Evolutionary conservation across 1,139 yeast species (phyloP), one percentile per base, ranked within the genome.

Genomic region (Meyerozyma athensensis): DNA sequence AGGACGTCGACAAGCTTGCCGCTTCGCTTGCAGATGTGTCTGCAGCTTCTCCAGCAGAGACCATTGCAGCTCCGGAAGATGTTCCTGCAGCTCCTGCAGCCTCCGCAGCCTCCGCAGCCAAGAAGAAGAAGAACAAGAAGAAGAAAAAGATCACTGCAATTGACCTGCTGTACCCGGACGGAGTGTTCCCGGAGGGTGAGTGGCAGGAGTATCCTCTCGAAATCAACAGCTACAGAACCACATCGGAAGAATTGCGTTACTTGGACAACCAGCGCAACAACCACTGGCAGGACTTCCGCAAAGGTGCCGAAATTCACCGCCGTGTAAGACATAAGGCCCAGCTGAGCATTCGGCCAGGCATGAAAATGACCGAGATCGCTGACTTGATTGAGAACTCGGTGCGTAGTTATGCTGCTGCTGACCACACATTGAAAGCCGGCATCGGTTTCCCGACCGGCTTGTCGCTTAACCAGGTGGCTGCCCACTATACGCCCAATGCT

Each of bases 381-480:
- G 87, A 92, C 55, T 68, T 83, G 46, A 85, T 92, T 54, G 99
- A 94, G 60, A 78, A 87, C 55, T 77, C 92, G 1, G 84, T 86
- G 2, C 74, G 97, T 50, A 75, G 79, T 4, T 79, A 84, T 49
- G 76, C 92, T 12, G 81, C 71, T 35, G 80, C 75, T 36, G 81
- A 82, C 47, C 81, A 80, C 37, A 74, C 81, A 37, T 72, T 77
- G 42, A 64, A 61, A 36, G 94, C 90, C 9, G 99, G 99, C 31
- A 79, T 90, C 52, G 99, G 97, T 2, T 92, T 92, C 72, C 99
- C 99, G 33, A 89, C 97, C 8, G 99, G 99, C 39, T 74, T 94
- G 36, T 86, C 96, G 1, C 65, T 90, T 46, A 94, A 92, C 63
- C 86, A 90, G 56, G 84, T 89, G 51, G 99, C 99, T 21, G 98